Base-by-base conservation (phyloP, 495 filamentous ascomycete genomes). In the Xylaria acuta region DNA sequence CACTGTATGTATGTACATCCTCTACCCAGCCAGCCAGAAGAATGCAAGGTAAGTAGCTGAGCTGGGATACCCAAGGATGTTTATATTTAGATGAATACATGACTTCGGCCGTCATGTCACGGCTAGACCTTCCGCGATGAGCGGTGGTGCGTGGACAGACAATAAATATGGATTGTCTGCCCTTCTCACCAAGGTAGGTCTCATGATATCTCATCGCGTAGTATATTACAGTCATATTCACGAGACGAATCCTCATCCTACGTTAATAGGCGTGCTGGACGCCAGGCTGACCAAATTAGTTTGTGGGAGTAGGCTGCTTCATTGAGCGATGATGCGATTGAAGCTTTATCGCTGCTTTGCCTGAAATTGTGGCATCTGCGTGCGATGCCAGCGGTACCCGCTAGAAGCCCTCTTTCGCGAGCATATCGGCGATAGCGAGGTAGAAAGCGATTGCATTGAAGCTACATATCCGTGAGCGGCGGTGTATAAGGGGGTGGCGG, bases 391-490 rank as follows among this genome's bases (percentile, higher is more conserved):
- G 9, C 3, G 6, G 45, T 40, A 20, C 18, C 47, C 43, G 40
- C 59, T 80, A 93, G 43, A 92, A 78, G 5, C 88, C 90, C 73
- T 94, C 90, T 68, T 91, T 91, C 1, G 92, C 90, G 20, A 95
- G 85, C 92, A 93, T 95, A 78, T 94, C 92, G 80, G 91, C 90
- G 80, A 98, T 96, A 75, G 92, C 92, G 38, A 97, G 88, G 77
- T 98, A 98, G 76, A 98, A 97, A 0, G 95, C 95, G 74, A 98
- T 91, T 5, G 95, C 95, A 77, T 98, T 98, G 83, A 98, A 97
- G 40, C 93, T 97, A 72, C n/a, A 4, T 66, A 12, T 47, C 14
- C 22, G 49, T 79, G 67, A 79, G 67, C 64, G 27, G 36, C 5
- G 9, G 56, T 45, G 70, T 36, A 75, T 54, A 25, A 59, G 64